These are phyloP conservation scores for Chalciporus piperatus DNA, from an alignment of 768 basidiomycete genomes.

Conservation along the genomic window DNA sequence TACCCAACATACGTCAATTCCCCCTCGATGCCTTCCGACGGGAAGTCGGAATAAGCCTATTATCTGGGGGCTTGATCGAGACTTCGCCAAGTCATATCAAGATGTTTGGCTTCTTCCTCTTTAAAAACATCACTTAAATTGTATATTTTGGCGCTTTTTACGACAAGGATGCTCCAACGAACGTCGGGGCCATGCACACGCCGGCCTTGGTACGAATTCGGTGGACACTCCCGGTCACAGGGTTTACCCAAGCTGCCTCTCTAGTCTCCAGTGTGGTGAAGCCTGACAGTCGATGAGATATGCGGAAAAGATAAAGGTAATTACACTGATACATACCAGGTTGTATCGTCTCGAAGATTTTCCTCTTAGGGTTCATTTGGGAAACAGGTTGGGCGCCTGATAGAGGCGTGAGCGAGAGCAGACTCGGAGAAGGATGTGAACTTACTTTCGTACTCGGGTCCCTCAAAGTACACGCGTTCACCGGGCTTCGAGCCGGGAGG, in stretches of 20 bases:
- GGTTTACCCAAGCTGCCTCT: conserved; percentile 88
- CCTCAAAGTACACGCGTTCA: conserved; percentile 94
- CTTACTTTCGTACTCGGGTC: conserved; percentile 78
- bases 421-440: background rate
- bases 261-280: conserved; percentile 85
- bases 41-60: too few species aligned
- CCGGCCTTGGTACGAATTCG: conserved; percentile 85
- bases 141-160: conserved; percentile 37
- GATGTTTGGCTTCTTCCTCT: background rate
- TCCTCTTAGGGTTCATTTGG: conserved; percentile 97
- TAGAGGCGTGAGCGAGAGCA: background rate
- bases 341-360: conserved; percentile 96
- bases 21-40: too few species aligned
- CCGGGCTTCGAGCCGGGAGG: conserved; percentile 85
- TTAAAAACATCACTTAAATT: background rate
- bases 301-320: conserved; percentile 6
- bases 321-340: conserved; percentile 50
- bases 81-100: too few species aligned
- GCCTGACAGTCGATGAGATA: conserved; percentile 37
- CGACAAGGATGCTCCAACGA: conserved; percentile 91
- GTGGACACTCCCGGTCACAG: conserved; percentile 73
- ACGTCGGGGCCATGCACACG: conserved; percentile 72
- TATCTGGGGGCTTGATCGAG: too few species aligned
- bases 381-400: conserved; percentile 64
- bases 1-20: conserved; percentile 24